These are phyloP conservation scores for Clitopilus passeckerianus DNA, from an alignment of 768 basidiomycete genomes.

Conservation along the genomic window DNA sequence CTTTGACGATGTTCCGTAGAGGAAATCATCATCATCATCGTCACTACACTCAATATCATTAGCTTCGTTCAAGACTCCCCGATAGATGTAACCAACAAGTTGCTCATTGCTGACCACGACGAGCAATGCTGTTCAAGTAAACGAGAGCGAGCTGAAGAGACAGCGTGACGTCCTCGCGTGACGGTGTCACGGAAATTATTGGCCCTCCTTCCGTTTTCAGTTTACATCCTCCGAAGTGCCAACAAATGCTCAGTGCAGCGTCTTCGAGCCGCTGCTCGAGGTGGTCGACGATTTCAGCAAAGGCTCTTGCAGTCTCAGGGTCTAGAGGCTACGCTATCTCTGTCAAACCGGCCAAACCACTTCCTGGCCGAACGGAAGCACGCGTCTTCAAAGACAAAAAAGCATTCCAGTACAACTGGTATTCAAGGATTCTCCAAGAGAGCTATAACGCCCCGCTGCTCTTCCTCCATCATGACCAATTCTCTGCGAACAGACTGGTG, in stretches of 20 bases:
- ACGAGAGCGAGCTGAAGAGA: neutral
- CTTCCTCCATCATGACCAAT: constrained; percentile 75
- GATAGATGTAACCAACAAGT: neutral
- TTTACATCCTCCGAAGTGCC: neutral
- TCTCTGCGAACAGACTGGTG: constrained; percentile 62
- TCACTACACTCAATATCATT: constrained; percentile 19
- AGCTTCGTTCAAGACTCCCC: neutral
- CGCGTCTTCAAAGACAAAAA: constrained; percentile 80
- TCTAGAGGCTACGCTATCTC: constrained; percentile 54
- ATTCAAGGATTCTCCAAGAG: constrained; percentile 63
- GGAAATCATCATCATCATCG: constrained; percentile 80
- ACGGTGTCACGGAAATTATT: neutral
- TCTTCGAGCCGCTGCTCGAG: constrained; percentile 23
- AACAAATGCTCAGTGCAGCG: constrained; percentile 11
- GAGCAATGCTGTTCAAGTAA: neutral
- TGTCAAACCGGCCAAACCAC: constrained; percentile 42
- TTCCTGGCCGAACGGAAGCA: constrained; percentile 48
- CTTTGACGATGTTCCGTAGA: constrained; percentile 57
- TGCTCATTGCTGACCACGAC: neutral
- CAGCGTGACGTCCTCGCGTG: neutral
- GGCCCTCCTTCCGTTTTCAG: neutral
- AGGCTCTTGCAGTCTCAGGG: constrained; percentile 17
- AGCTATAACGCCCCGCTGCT: constrained; percentile 59
- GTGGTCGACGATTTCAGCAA: constrained; percentile 2
- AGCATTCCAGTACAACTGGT: constrained; percentile 75